Percentiles rank a stretch among this genome's conserved stretches.
These are phyloP conservation scores for Erythrobasidium yunnanense DNA, from an alignment of 768 basidiomycete species.

Conservation along the genomic window DNA sequence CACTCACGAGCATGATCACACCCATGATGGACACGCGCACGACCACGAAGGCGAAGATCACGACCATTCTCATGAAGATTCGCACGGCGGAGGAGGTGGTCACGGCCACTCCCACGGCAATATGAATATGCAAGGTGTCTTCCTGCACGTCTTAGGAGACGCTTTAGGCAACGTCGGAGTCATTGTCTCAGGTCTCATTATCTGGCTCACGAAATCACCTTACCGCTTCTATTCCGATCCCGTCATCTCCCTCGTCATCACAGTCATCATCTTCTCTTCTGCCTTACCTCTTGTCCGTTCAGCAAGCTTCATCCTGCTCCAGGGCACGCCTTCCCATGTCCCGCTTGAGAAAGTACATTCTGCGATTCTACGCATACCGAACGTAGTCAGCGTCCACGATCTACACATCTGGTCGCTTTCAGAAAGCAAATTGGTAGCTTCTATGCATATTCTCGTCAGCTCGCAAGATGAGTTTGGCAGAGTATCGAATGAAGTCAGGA, in stretches of 20 bases:
- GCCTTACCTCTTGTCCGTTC: conserved; percentile 75
- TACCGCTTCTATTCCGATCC: conserved; percentile 91
- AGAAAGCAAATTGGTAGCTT: conserved; percentile 86
- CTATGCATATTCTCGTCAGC: conserved; percentile 82
- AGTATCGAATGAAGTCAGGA: conserved; percentile 69
- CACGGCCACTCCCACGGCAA: conserved; percentile 47
- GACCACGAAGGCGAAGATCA: conserved; percentile 40
- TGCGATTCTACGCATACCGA: conserved; percentile 70
- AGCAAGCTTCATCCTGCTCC: conserved; percentile 86
- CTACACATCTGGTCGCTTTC: conserved; percentile 96
- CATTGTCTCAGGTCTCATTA: conserved; percentile 84
- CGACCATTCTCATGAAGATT: conserved; percentile 39
- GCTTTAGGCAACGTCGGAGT: conserved; percentile 96
- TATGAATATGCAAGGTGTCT: conserved; percentile 97
- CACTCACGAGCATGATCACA: conserved; percentile 19
- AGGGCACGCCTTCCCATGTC: conserved; percentile 80
- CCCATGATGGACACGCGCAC: conserved; percentile 34
- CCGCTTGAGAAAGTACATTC: conserved; percentile 76
- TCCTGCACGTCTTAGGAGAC: conserved; percentile 90
- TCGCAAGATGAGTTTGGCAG: conserved; percentile 81
- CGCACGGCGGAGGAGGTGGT: conserved; percentile 21
- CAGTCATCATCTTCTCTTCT: conserved; percentile 89
- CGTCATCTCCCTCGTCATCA: conserved; percentile 82
- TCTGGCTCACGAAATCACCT: conserved; percentile 74
- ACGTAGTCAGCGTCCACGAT: conserved; percentile 81